A percentile compares a stretch with the other conserved stretches of the same genome.
Conservation (phyloP, 2,329 filamentous ascomycete genomes). For the Diaporthe aspalathi region DNA sequence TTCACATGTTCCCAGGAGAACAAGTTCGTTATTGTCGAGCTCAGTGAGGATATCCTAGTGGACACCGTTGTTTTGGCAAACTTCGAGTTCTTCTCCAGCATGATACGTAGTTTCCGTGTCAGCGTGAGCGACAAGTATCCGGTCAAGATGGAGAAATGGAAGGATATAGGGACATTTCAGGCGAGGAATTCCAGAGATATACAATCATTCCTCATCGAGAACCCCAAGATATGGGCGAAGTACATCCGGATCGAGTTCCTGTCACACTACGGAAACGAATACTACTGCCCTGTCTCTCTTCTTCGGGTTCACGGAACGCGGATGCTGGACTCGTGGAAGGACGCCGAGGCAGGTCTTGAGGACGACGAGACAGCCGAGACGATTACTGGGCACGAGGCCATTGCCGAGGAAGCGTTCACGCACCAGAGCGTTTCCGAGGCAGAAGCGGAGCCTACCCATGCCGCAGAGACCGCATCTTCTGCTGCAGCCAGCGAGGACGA, state of each 20-base stretch:
- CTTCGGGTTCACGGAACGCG: conserved; percentile 94
- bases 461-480: background rate
- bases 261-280: conserved; percentile 95
- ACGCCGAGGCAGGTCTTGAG: conserved; percentile 77
- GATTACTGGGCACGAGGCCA: conserved; percentile 45
- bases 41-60: conserved; percentile 87
- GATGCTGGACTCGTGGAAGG: conserved; percentile 93
- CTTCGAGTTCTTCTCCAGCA: conserved; percentile 99
- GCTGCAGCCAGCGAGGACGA: conserved; percentile 11
- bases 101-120: conserved; percentile 89
- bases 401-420: conserved; percentile 45
- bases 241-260: conserved; percentile 93
- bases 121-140: conserved; percentile 96
- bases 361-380: conserved; percentile 65
- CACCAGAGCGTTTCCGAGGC: conserved; percentile 28
- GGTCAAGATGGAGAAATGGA: conserved; percentile 92
- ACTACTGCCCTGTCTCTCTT: conserved; percentile 92
- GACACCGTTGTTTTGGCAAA: conserved; percentile 98
- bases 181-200: conserved; percentile 93
- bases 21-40: conserved; percentile 94
- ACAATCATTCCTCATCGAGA: conserved; percentile 93
- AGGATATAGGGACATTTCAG: conserved; percentile 86
- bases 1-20: conserved; percentile 87
- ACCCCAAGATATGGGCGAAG: conserved; percentile 94
- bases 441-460: conserved; percentile 29